Percentiles rank a stretch among this genome's conserved stretches.
Conservation (phyloP, 2,329 filamentous ascomycete genomes). For the Parastagonospora avenae region DNA sequence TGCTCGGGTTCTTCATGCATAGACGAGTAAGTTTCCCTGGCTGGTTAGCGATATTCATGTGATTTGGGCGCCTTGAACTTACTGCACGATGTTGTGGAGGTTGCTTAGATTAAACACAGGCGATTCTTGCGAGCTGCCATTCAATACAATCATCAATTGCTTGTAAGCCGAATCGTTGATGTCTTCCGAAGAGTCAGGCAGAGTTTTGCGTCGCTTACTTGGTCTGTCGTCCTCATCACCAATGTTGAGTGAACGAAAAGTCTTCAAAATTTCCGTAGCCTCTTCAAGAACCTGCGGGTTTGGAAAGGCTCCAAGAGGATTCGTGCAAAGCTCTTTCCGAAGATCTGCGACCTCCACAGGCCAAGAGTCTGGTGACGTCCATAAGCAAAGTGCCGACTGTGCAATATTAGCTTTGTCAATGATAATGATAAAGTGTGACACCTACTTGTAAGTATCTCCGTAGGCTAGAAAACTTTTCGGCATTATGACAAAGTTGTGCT, state of each 20-base stretch:
- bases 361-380: conserved; percentile 36
- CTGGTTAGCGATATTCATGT: neutral
- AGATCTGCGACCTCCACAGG: conserved; percentile 26
- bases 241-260: conserved; percentile 23
- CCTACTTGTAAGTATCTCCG: conserved; percentile 42
- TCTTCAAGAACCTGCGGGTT: conserved; percentile 29
- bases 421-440: neutral
- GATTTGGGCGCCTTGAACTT: conserved; percentile 7
- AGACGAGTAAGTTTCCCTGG: conserved; percentile 32
- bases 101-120: conserved; percentile 25
- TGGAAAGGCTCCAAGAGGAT: conserved; percentile 24
- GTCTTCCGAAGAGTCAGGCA: conserved; percentile 18
- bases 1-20: conserved; percentile 18
- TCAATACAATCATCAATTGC: conserved; percentile 26
- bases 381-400: conserved; percentile 42
- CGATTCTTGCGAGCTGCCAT: conserved; percentile 28
- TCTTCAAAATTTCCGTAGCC: conserved; percentile 14
- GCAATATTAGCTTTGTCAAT: conserved; percentile 7
- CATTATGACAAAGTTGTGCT: conserved; percentile 24
- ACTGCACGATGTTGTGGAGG: conserved; percentile 35
- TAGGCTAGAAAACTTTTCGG: conserved; percentile 19
- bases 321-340: conserved; percentile 27
- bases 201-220: conserved; percentile 34
- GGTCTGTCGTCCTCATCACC: conserved; percentile 27
- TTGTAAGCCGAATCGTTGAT: conserved; percentile 20